phyloP scores from a whole-genome alignment of 1,139 yeast genomes.

The Yamadazyma friedrichii region DNA sequence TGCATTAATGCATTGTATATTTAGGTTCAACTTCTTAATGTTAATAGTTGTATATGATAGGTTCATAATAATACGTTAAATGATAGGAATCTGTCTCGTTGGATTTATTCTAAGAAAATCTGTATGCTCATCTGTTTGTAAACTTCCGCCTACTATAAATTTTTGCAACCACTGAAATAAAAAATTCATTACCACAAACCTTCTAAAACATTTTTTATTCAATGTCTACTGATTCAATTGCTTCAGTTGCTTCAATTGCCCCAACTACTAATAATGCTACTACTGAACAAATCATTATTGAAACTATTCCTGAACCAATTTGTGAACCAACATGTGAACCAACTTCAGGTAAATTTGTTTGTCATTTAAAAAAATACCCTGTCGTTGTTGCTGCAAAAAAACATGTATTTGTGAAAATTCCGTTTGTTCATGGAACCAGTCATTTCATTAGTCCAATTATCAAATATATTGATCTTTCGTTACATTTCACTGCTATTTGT shows the following conservation, averaged over 20 bases:
- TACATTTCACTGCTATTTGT: conserved; percentile 9
- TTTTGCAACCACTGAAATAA: too few relatives aligned
- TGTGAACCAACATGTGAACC: background rate
- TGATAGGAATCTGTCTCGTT: background rate
- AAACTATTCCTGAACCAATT: background rate
- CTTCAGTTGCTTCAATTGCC: conserved; percentile 3
- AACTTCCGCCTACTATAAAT: background rate
- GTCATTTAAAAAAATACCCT: conserved; percentile 17
- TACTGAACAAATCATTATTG: background rate
- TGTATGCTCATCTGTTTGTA: background rate
- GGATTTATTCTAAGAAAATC: too few relatives aligned
- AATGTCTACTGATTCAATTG: conserved; percentile 3
- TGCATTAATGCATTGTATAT: conserved; percentile 6
- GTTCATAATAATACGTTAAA: conserved; percentile 7
- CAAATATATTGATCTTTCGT: conserved; percentile 4
- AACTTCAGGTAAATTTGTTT: conserved; percentile 11
- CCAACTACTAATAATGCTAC: conserved; percentile 3
- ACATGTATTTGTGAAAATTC: conserved; percentile 10
- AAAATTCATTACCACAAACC: too few relatives aligned
- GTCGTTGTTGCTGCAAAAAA: conserved; percentile 12
- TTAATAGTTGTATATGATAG: conserved; percentile 6
- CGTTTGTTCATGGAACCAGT: conserved; percentile 8
- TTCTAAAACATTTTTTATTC: background rate
- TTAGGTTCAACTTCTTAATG: conserved; percentile 4
- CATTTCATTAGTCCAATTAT: conserved; percentile 7